Conservation (phyloP, 768 basidiomycete species). For the Leccinellum luteum region DNA sequence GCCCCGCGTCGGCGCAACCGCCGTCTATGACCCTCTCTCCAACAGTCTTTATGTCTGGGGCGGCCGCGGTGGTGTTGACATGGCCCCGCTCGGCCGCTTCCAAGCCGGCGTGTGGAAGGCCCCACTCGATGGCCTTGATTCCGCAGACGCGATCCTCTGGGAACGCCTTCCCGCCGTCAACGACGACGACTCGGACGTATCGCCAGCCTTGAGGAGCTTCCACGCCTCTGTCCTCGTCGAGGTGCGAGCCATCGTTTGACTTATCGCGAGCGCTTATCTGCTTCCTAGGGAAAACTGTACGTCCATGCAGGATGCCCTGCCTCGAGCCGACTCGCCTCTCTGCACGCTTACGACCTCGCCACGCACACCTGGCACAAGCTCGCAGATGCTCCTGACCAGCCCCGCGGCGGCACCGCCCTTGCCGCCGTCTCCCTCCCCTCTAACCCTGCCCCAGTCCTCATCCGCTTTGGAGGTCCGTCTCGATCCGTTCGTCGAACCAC, state of each 20-base stretch:
- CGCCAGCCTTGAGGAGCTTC: slow-evolving; percentile 35
- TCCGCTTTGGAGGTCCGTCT: slow-evolving; percentile 37
- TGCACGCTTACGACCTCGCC: slow-evolving; percentile 35
- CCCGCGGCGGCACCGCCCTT: slow-evolving; percentile 42
- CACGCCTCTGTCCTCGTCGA: slow-evolving; percentile 32
- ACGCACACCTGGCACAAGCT: slow-evolving; percentile 31
- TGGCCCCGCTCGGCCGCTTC: slow-evolving; percentile 33
- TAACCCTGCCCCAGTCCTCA: slow-evolving; percentile 22
- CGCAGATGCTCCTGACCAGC: slow-evolving; percentile 37
- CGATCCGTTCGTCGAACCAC: rapidly evolving
- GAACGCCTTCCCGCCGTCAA: slow-evolving; percentile 25
- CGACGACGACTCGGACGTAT: slow-evolving; percentile 28
- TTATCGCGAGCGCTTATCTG: background rate
- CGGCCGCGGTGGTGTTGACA: slow-evolving; percentile 41
- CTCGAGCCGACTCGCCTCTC: slow-evolving; percentile 33
- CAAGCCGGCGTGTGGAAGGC: slow-evolving; percentile 33
- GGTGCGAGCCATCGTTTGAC: slow-evolving; percentile 18
- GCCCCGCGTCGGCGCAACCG: slow-evolving; percentile 24
- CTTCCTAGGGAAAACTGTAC: slow-evolving; percentile 31
- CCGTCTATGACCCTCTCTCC: slow-evolving; percentile 17
- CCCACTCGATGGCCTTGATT: slow-evolving; percentile 6
- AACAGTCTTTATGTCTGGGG: slow-evolving; percentile 42
- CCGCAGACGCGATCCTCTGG: slow-evolving; percentile 24
- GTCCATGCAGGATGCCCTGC: slow-evolving; percentile 42
- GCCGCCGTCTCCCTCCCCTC: slow-evolving; percentile 22